These are phyloP conservation scores for Tylopilus rubrobrunneus DNA, from an alignment of 768 basidiomycete genomes.

Conservation along the genomic window DNA sequence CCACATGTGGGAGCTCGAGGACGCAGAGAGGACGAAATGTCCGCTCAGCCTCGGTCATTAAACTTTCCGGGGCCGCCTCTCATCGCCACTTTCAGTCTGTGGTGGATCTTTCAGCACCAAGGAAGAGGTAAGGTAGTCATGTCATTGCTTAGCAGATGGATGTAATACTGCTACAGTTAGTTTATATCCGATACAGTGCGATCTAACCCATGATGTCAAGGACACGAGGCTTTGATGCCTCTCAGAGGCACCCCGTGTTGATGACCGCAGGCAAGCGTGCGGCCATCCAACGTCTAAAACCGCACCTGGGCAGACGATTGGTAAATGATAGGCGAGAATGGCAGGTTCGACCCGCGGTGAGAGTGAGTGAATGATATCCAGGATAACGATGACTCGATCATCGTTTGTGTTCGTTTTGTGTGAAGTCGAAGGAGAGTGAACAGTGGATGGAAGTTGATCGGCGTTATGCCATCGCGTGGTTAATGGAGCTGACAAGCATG, in stretches of 20 bases:
- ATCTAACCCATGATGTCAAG: not conserved
- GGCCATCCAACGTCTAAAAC: constrained; percentile 1
- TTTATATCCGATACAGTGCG: not conserved
- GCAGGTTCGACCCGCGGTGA: constrained; percentile 9
- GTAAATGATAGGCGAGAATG: not conserved
- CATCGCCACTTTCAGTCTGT: too few species aligned
- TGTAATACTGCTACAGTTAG: constrained; percentile 2
- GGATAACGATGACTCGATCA: constrained; percentile 21
- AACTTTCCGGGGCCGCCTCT: too few species aligned
- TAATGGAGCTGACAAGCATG: constrained; percentile 34
- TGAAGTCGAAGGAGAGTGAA: constrained; percentile 10
- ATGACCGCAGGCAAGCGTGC: not conserved
- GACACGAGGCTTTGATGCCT: constrained; percentile 2
- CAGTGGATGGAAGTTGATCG: constrained; percentile 5
- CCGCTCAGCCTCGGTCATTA: too few species aligned
- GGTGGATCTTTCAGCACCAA: too few species aligned
- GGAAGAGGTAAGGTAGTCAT: not conserved
- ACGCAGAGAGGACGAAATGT: too few species aligned
- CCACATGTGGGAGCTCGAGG: too few species aligned
- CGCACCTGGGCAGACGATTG: constrained; percentile 15
- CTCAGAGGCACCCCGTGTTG: constrained; percentile 9
- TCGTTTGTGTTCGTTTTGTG: constrained; percentile 1
- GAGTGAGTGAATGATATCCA: not conserved
- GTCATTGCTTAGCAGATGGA: not conserved
- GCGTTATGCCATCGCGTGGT: constrained; percentile 21